Percentiles rank a stretch among this genome's conserved stretches.
These are phyloP conservation scores for Haplosporangium gracile DNA, from an alignment of 192 early-diverging fungal genomes.

Conservation along the genomic window DNA sequence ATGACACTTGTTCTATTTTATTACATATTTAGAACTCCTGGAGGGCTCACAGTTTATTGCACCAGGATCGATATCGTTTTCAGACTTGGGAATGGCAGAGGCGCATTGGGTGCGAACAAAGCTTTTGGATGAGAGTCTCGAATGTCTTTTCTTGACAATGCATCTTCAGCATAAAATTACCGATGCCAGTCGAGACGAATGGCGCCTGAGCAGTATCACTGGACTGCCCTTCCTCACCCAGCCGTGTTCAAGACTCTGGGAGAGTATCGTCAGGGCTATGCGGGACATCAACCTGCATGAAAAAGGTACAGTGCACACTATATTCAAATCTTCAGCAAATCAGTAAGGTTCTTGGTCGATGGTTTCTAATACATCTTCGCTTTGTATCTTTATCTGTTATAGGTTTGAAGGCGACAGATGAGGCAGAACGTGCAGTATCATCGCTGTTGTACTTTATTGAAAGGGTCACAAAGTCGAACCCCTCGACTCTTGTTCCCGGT, in stretches of 20 bases:
- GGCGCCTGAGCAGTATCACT: conserved; percentile 23
- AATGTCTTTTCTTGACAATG: conserved; percentile 21
- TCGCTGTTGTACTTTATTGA: conserved; percentile 33
- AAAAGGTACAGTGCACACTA: conserved; percentile 12
- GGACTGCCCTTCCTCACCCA: conserved; percentile 27
- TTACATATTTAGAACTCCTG: conserved; percentile 20
- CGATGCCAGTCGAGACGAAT: conserved; percentile 24
- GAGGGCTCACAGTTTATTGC: conserved; percentile 32
- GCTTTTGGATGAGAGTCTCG: conserved; percentile 24
- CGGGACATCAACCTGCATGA: conserved; percentile 36
- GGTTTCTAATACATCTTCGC: not conserved
- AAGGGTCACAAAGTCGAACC: conserved; percentile 20
- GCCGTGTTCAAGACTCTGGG: conserved; percentile 31
- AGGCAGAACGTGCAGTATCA: conserved; percentile 18
- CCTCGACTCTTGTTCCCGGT: conserved; percentile 10
- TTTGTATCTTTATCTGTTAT: not conserved
- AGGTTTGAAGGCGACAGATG: conserved; percentile 36
- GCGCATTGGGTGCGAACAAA: conserved; percentile 33
- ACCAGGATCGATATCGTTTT: conserved; percentile 40
- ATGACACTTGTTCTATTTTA: not conserved
- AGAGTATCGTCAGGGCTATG: conserved; percentile 25
- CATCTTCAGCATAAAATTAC: conserved; percentile 25
- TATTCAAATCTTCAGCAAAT: not conserved
- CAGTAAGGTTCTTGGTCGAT: not conserved
- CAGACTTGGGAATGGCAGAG: conserved; percentile 21